Percentiles rank a stretch among this genome's conserved stretches.
Evolutionary conservation across 371 early-diverging fungal species (phyloP).

Genomic region (Saksenaea oblongispora): DNA sequence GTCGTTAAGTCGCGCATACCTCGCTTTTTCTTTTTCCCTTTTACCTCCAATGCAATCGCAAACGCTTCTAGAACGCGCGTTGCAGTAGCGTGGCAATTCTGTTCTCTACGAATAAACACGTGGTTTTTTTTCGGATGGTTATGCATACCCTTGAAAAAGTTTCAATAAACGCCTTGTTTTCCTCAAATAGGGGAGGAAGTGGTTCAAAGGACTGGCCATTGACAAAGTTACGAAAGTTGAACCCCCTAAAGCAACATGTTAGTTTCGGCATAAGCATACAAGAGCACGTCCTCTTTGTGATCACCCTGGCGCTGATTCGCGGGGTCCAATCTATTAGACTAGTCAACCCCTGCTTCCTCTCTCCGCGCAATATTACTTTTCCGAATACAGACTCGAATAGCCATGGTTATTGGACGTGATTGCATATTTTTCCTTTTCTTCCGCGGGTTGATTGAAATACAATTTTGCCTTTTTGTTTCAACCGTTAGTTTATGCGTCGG

Average conservation of each 20-base stretch:
- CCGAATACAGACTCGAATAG: constrained; percentile 39
- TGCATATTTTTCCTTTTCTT: constrained; percentile 34
- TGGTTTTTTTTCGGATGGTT: not conserved
- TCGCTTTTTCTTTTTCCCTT: not conserved
- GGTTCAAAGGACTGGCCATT: constrained; percentile 41
- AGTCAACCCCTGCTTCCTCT: not conserved
- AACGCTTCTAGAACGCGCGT: constrained; percentile 56
- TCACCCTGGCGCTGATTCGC: constrained; percentile 59
- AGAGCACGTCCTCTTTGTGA: constrained; percentile 59
- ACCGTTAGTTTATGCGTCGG: not conserved
- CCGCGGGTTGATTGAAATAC: constrained; percentile 46
- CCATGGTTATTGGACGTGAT: constrained; percentile 46
- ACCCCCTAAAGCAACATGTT: constrained; percentile 40
- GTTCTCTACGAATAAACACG: not conserved
- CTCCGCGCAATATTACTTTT: constrained; percentile 30
- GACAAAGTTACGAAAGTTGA: constrained; percentile 55
- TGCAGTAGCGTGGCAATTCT: constrained; percentile 54
- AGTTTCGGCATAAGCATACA: not conserved
- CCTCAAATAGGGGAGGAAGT: constrained; percentile 38
- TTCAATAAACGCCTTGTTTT: constrained; percentile 26
- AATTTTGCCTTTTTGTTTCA: constrained; percentile 27
- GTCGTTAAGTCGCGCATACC: not conserved
- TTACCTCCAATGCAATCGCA: constrained; percentile 59
- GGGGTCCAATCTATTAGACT: constrained; percentile 47
- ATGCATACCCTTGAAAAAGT: constrained; percentile 41